Evolutionary conservation across 768 basidiomycete genomes (phyloP).

Genomic region (Rhodotorula toruloides): DNA sequence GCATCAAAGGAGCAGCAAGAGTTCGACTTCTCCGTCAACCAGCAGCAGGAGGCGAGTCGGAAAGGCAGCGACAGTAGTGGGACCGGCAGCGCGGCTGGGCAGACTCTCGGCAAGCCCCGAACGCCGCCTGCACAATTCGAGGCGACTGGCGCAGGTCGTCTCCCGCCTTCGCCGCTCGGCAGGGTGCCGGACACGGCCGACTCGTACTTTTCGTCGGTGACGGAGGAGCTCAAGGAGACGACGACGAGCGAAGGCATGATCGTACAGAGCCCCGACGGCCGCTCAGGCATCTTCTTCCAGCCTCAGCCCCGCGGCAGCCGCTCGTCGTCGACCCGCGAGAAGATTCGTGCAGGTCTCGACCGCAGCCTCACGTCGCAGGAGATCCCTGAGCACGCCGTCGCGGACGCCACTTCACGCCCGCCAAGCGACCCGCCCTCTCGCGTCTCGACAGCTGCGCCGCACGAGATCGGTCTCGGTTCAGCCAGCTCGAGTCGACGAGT

Average conservation of each 20-base stretch:
- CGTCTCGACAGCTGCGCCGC: constrained; percentile 13
- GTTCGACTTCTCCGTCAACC: constrained; percentile 37
- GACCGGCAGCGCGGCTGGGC: neutral
- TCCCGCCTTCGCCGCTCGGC: constrained; percentile 34
- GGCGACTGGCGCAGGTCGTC: neutral
- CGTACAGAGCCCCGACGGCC: constrained; percentile 86
- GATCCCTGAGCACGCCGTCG: neutral
- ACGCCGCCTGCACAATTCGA: constrained; percentile 24
- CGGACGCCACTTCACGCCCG: no score
- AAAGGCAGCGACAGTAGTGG: neutral
- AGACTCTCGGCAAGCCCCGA: constrained; percentile 29
- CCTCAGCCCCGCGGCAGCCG: constrained; percentile 50
- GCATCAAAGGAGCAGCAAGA: constrained; percentile 33
- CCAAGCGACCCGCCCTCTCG: constrained; percentile 5
- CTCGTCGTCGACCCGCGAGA: neutral
- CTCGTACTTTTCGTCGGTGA: constrained; percentile 36
- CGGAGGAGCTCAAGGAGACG: constrained; percentile 51
- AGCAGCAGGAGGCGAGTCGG: no score
- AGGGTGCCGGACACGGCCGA: constrained; percentile 24
- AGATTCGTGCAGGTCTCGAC: no score
- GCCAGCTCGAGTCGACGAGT: constrained; percentile 1
- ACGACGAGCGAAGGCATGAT: constrained; percentile 80
- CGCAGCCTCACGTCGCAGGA: no score
- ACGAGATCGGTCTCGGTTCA: constrained; percentile 35
- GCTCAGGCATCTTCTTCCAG: constrained; percentile 93